Base-by-base conservation (phyloP, 345 rosid species). In the Hibiscus syriacus region DNA sequence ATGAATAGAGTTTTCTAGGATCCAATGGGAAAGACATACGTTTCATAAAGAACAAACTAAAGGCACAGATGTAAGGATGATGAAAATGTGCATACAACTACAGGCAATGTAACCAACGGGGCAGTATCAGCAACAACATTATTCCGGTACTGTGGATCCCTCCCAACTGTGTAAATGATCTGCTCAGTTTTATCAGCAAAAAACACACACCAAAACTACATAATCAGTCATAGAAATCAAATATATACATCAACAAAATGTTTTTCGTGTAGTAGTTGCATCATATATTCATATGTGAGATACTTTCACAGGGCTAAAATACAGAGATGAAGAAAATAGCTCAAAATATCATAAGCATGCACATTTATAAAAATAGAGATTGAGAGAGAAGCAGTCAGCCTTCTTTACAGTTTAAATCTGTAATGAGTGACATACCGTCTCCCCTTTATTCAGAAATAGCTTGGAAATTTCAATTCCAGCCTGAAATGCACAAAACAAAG, bases 391-490 rank as follows among this genome's bases (percentile, higher is more conserved):
- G 6, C 55, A 65, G 25, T 59, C 22, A 3, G 49, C 46, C 1
- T 72, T 22, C 6, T 67, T 64, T 19, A 48, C 71, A 70, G 53
- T 39, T 64, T 11, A 67, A 46, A 60, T 17, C 6, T 69, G 39
- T 32, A 16, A 39, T 7, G 29, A 53, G 6, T 69, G 66, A 60
- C 80, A 50, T 83, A 93, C 98, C 75, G 84, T 93, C 70, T 90
- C 85, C 32, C 98, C 98, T 81, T 86, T 80, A 38, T 93, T 83
- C 29, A 93, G 81, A 72, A 93, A 93, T 70, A 93, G 86, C 84
- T 93, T 90, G 67, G 98, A 83, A 61, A 92, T 81, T 85, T 93
- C 98, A 73, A 93, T 87, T 73, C 98, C 98, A 70, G 96, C 97
- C 98, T 92, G 87, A 81, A 74, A 79, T 52, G 64, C 66, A 45